Base-by-base conservation (phyloP, 2,329 filamentous ascomycete species). In the Metarhizium album region DNA sequence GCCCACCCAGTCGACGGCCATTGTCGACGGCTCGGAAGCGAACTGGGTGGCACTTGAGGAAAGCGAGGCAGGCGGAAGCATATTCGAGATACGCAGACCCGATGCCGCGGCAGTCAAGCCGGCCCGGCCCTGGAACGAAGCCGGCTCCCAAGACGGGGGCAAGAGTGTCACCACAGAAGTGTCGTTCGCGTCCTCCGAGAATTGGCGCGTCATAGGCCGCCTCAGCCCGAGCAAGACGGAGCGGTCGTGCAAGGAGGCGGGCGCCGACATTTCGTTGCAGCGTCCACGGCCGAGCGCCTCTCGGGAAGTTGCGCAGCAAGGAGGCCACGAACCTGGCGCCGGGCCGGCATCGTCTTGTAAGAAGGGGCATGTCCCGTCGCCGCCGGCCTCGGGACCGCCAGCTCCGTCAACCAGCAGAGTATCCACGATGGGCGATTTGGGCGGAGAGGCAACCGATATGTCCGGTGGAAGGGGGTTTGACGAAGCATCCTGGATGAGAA, bases 151-250 rank as follows among this genome's bases (percentile, higher is more conserved):
- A 3, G 54, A 50, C 16, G 53, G 53, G 8, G 54, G 53, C 46
- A 58, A 55, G 49, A 63, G 59, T 40, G 40, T 63, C 45, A 51
- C 52, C 4, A 62, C 58, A 4, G 63, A 65, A 3, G 50, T 60
- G 0, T 69, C 67, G 0, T 69, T 69, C 53, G 64, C 59, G 6
- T 67, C 67, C 2, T 51, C 58, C 3, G 67, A 70, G 54, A 70
- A 70, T 49, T 70, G 67, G 67, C 59, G 63, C 20, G 52, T 64
- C 7, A 57, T 65, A n/a, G 54, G 54, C 20, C 54, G 35, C 5
- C 46, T 37, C n/a, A 48, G 45, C 35, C 62, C 55, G 7, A 55
- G 59, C 24, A 62, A 62, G 5, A 59, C 62, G 9, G 66, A 60
- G 23, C 57, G 62, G 9, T 61, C 62, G 5, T 68, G 70, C 53